Conservation (phyloP, 495 filamentous ascomycete genomes). For the Darksidea phi region DNA sequence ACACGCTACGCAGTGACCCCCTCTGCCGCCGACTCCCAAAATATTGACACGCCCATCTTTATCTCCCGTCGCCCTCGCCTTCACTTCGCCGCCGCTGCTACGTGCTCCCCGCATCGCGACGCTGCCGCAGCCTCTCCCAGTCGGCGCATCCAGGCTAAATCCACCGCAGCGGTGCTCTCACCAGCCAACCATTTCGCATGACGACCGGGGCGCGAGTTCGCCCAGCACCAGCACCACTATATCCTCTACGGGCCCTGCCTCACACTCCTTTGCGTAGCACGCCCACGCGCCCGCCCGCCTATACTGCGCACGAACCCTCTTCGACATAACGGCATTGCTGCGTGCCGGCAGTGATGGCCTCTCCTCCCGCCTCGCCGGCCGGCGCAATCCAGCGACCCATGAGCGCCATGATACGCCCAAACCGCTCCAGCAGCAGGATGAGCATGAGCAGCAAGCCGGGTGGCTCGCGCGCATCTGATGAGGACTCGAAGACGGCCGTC, state of each 20-base stretch:
- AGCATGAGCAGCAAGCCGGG: slow-evolving; percentile 79
- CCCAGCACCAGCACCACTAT: slow-evolving; percentile 5
- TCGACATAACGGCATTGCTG: slow-evolving; percentile 12
- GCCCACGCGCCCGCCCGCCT: background rate
- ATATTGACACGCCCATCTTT: too few relatives aligned
- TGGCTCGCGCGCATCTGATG: slow-evolving; percentile 85
- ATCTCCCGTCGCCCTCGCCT: background rate
- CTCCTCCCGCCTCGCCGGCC: slow-evolving; percentile 61
- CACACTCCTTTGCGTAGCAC: background rate
- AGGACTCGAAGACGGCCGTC: slow-evolving; percentile 93
- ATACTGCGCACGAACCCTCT: slow-evolving; percentile 24
- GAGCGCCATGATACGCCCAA: slow-evolving; percentile 80
- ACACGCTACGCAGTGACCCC: too few relatives aligned
- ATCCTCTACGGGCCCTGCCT: slow-evolving; percentile 13
- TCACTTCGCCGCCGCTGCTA: background rate
- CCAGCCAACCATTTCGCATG: slow-evolving; percentile 19
- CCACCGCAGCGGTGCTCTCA: slow-evolving; percentile 1
- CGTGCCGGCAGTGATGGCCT: slow-evolving; percentile 49
- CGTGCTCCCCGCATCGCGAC: background rate
- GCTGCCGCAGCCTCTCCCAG: background rate
- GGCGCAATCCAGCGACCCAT: slow-evolving; percentile 65
- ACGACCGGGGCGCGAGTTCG: slow-evolving; percentile 1
- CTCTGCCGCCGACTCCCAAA: too few relatives aligned
- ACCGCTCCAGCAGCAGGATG: slow-evolving; percentile 84
- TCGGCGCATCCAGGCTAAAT: slow-evolving; percentile 1